These are phyloP conservation scores for Cryomyces minteri DNA, from an alignment of 495 filamentous ascomycete species.

Conservation along the genomic window DNA sequence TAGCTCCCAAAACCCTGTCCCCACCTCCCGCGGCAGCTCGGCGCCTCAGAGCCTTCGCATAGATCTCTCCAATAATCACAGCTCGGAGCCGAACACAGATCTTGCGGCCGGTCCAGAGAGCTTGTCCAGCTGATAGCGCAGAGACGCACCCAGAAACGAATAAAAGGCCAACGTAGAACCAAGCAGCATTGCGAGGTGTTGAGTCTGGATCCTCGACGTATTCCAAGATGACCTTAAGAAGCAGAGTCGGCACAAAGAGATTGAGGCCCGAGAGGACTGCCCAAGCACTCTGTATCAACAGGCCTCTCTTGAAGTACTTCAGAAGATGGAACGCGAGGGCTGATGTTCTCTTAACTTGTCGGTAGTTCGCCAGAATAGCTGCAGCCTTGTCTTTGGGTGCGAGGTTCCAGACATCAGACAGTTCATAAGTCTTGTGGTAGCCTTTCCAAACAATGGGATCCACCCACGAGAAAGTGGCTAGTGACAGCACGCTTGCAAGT, in stretches of 20 bases:
- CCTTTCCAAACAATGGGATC: conserved; percentile 79
- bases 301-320: conserved; percentile 60
- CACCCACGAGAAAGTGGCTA: conserved; percentile 81
- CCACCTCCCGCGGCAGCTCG: conserved; percentile 57
- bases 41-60: conserved; percentile 85
- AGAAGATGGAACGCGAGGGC: conserved; percentile 63
- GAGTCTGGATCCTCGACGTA: conserved; percentile 72
- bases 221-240: conserved; percentile 78
- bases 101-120: conserved; percentile 85
- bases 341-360: conserved; percentile 70
- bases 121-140: conserved; percentile 65
- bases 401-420: conserved; percentile 83
- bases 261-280: conserved; percentile 60
- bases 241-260: conserved; percentile 77
- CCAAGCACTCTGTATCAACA: conserved; percentile 65
- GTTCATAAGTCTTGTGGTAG: conserved; percentile 69
- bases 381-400: conserved; percentile 74
- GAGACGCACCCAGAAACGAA: conserved; percentile 61
- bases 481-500: conserved; percentile 68
- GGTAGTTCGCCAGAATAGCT: conserved; percentile 58
- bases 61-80: conserved; percentile 94
- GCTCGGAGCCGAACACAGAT: conserved; percentile 85
- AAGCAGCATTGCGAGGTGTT: conserved; percentile 75
- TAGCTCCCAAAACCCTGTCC: conserved; percentile 44
- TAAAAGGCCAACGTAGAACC: conserved; percentile 86